Conservation (phyloP, 164 flowering plant species). For the Echeveria elegans region DNA sequence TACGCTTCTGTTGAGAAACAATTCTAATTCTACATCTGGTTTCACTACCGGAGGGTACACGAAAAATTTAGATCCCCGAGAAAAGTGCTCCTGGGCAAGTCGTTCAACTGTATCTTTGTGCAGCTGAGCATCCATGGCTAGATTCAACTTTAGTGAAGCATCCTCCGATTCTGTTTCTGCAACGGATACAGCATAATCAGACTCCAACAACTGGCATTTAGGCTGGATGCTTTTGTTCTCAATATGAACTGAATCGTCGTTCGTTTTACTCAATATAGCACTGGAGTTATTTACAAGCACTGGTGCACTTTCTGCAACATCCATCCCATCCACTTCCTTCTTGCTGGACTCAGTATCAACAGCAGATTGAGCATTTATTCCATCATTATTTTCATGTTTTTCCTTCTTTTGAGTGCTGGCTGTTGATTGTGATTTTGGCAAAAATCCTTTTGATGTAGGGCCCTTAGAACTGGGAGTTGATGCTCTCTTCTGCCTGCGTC, state of each 20-base stretch:
- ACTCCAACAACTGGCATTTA: slow-evolving; percentile 11
- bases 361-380: slow-evolving; percentile 15
- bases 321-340: slow-evolving; percentile 19
- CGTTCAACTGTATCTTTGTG: slow-evolving; percentile 38
- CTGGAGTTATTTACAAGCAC: not conserved
- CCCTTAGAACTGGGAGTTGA: slow-evolving; percentile 39
- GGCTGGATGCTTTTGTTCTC: slow-evolving; percentile 14
- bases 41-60: slow-evolving; percentile 55
- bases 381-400: slow-evolving; percentile 32
- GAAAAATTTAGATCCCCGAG: slow-evolving; percentile 50
- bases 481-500: slow-evolving; percentile 47
- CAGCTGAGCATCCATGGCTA: slow-evolving; percentile 36
- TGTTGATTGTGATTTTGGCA: slow-evolving; percentile 40
- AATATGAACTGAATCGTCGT: not conserved
- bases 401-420: slow-evolving; percentile 42
- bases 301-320: slow-evolving; percentile 6
- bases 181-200: slow-evolving; percentile 9
- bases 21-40: slow-evolving; percentile 62
- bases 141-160: slow-evolving; percentile 21
- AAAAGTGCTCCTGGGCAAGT: slow-evolving; percentile 52
- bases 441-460: slow-evolving; percentile 45
- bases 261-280: not conserved
- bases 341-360: slow-evolving; percentile 20
- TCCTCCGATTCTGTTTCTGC: slow-evolving; percentile 19
- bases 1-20: slow-evolving; percentile 64